Evolutionary conservation across 163 green algal species (phyloP).

Genomic region (Coccomyxa subellipsoidea): DNA sequence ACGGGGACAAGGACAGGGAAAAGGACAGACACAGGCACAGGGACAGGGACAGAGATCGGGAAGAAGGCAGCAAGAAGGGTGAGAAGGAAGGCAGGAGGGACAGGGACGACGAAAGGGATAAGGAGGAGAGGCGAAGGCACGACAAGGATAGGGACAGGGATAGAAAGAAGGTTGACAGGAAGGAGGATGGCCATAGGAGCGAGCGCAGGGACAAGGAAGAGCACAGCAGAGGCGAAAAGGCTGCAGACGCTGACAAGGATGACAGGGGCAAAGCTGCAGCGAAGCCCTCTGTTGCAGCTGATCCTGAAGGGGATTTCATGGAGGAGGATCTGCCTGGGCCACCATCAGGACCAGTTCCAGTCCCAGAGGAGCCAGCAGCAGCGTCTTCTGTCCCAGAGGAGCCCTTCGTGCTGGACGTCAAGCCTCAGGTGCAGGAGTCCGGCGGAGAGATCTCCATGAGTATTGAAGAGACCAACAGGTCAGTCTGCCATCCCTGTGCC

Average conservation of each 20-base stretch:
- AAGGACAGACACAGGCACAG: conserved; percentile 10
- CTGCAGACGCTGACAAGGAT: not conserved
- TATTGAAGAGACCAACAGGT: conserved; percentile 84
- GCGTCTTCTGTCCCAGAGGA: not conserved
- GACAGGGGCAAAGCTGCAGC: not conserved
- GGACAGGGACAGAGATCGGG: not conserved
- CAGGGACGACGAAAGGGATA: not conserved
- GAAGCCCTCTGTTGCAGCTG: not conserved
- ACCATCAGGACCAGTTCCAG: not conserved
- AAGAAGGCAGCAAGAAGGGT: not conserved
- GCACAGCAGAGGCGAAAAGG: not conserved
- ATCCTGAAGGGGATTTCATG: not conserved
- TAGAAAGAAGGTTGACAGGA: not conserved
- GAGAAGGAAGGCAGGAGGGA: not conserved
- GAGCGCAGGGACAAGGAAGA: not conserved
- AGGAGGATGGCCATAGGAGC: not conserved
- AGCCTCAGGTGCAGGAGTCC: conserved; percentile 18
- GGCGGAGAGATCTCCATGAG: conserved; percentile 60
- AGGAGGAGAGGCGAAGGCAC: not conserved
- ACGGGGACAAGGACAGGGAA: conserved; percentile 4
- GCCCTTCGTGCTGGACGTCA: not conserved
- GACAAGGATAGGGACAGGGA: not conserved
- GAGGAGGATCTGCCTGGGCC: not conserved
- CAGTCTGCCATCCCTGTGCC: not conserved
- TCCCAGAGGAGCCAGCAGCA: too few species aligned